A percentile compares a stretch with the other conserved stretches of the same genome.
phyloP scores from a whole-genome alignment of 805 yeast species.

The Ogataea pini region DNA sequence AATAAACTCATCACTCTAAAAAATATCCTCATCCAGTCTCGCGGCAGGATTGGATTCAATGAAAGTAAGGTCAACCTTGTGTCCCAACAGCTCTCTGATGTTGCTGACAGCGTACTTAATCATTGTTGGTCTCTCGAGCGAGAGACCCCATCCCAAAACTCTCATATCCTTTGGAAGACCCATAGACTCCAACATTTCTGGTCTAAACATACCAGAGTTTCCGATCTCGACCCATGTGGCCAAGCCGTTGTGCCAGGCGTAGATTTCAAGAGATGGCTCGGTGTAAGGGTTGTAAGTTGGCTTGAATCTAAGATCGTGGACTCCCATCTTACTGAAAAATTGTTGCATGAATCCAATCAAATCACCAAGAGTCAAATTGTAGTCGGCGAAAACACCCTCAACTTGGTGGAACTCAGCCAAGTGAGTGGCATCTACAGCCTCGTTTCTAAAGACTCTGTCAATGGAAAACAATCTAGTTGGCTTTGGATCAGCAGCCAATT shows the following conservation, averaged over 20 bases:
- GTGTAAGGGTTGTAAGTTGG: slow-evolving; percentile 99
- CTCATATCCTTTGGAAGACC: slow-evolving; percentile 93
- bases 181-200: slow-evolving; percentile 98
- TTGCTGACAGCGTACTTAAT: slow-evolving; percentile 94
- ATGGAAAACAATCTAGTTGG: slow-evolving; percentile 93
- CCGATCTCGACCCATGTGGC: slow-evolving; percentile 99
- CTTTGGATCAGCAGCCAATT: slow-evolving; percentile 83
- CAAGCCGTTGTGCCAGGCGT: slow-evolving; percentile 93
- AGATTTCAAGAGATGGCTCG: slow-evolving; percentile 97
- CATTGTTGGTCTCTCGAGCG: slow-evolving; percentile 99
- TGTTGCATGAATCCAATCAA: slow-evolving; percentile 97
- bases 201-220: slow-evolving; percentile 99
- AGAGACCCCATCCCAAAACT: slow-evolving; percentile 96
- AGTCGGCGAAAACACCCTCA: slow-evolving; percentile 98
- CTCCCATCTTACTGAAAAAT: slow-evolving; percentile 97
- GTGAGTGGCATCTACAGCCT: slow-evolving; percentile 99
- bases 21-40: slow-evolving; percentile 80
- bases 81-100: slow-evolving; percentile 95
- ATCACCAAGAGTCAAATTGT: slow-evolving; percentile 91
- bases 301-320: slow-evolving; percentile 89
- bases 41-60: slow-evolving; percentile 97
- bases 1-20: slow-evolving; percentile 20
- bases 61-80: slow-evolving; percentile 91
- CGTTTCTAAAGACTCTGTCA: slow-evolving; percentile 98
- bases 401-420: slow-evolving; percentile 99